These are phyloP conservation scores for Bryoerythrophyllum caledonicum DNA, from an alignment of 225 moss, liverwort and hornwort species.

Conservation along the genomic window DNA sequence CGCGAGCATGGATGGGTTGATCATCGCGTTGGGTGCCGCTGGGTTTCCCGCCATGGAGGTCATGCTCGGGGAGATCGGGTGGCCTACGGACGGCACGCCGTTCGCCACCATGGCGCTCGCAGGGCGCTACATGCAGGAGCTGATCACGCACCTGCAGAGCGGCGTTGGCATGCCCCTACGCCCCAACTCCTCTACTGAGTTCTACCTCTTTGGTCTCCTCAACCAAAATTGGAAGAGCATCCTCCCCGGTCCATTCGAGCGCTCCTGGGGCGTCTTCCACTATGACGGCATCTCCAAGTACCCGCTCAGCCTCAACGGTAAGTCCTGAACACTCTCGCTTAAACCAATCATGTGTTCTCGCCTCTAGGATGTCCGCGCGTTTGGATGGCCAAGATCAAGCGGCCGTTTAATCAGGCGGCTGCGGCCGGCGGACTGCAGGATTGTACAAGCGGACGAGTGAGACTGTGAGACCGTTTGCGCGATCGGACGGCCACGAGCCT, in stretches of 20 bases:
- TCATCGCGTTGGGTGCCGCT: slow-evolving; percentile 50
- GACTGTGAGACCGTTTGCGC: too few relatives aligned
- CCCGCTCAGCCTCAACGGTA: slow-evolving; percentile 38
- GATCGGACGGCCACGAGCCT: too few relatives aligned
- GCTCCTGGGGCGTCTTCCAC: slow-evolving; percentile 57
- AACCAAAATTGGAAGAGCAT: slow-evolving; percentile 54
- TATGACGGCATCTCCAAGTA: slow-evolving; percentile 57
- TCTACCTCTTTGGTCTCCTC: slow-evolving; percentile 47
- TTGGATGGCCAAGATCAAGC: too few relatives aligned
- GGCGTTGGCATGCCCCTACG: slow-evolving; percentile 38
- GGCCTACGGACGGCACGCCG: slow-evolving; percentile 48
- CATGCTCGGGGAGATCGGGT: slow-evolving; percentile 69
- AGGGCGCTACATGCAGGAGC: slow-evolving; percentile 32
- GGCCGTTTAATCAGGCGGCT: too few relatives aligned
- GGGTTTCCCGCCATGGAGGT: slow-evolving; percentile 70
- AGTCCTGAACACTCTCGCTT: neutral
- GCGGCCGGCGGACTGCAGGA: too few relatives aligned
- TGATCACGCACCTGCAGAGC: slow-evolving; percentile 52
- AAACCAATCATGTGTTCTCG: too few relatives aligned
- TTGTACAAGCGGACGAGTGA: too few relatives aligned
- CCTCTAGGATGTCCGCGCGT: too few relatives aligned
- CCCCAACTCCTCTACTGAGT: slow-evolving; percentile 21
- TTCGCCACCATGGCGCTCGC: slow-evolving; percentile 30
- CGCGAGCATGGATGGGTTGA: slow-evolving; percentile 72
- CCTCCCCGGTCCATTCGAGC: slow-evolving; percentile 50